phyloP scores from a whole-genome alignment of 768 basidiomycete species.

The Candolleomyces efflorescens region DNA sequence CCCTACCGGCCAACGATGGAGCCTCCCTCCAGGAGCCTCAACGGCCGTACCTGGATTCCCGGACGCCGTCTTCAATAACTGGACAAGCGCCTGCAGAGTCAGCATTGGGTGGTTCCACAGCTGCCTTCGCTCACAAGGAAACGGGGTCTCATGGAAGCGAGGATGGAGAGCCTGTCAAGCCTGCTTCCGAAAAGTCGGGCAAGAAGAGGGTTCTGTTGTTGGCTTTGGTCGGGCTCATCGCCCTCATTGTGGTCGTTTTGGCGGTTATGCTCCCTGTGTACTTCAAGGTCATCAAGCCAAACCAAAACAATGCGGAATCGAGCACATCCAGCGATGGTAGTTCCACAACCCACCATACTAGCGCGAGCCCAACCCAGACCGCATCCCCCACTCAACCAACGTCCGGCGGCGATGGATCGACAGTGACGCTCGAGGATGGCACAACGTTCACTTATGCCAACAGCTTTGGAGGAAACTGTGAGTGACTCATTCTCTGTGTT shows the following conservation, averaged over 20 bases:
- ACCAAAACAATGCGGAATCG: conserved; percentile 11
- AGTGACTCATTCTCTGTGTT: conserved; percentile 23
- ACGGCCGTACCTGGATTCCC: conserved; percentile 14
- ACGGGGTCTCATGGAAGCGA: conserved; percentile 8
- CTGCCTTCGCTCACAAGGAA: conserved; percentile 3
- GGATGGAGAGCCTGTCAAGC: conserved; percentile 6
- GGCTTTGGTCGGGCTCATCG: conserved; percentile 24
- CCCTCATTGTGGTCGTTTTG: conserved; percentile 33
- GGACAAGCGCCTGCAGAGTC: conserved; percentile 12
- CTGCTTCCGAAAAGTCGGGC: neutral
- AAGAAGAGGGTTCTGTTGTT: conserved; percentile 14
- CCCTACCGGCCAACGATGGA: conserved; percentile 16
- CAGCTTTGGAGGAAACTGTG: conserved; percentile 70
- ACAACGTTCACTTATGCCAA: conserved; percentile 74
- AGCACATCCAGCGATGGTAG: conserved; percentile 8
- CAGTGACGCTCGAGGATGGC: conserved; percentile 61
- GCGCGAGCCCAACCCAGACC: neutral
- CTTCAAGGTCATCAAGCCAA: conserved; percentile 48
- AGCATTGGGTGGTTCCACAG: conserved; percentile 16
- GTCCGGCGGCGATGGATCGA: conserved; percentile 68
- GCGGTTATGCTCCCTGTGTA: conserved; percentile 58
- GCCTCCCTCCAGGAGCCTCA: conserved; percentile 15
- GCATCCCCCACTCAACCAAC: conserved; percentile 19
- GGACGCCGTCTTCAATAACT: conserved; percentile 14
- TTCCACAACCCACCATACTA: neutral